Evolutionary conservation across 2,329 filamentous ascomycete genomes (phyloP).

Genomic region (Pseudogymnoascus sp.): DNA sequence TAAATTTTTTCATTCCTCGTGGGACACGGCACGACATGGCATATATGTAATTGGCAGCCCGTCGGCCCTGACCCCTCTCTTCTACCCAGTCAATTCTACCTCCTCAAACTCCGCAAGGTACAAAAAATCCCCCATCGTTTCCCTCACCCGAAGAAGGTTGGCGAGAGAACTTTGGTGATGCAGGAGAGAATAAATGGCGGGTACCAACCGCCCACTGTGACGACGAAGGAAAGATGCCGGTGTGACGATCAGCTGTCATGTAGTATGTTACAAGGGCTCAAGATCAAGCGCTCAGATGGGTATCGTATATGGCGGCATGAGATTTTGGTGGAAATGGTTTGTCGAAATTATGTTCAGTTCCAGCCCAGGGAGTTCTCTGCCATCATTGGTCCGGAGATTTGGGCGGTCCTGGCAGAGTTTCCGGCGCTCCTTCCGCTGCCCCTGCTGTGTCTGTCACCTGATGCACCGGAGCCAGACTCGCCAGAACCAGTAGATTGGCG

Average conservation of each 20-base stretch:
- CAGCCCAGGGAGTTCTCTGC: constrained; percentile 70
- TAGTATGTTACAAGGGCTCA: constrained; percentile 14
- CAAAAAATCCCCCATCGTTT: constrained; percentile 12
- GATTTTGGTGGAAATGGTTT: constrained; percentile 6
- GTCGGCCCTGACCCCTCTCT: constrained; percentile 6
- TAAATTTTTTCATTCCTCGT: not conserved
- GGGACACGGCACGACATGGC: not conserved
- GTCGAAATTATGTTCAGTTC: constrained; percentile 44
- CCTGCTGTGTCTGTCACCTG: constrained; percentile 42
- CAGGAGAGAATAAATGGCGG: constrained; percentile 22
- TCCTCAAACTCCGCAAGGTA: constrained; percentile 14
- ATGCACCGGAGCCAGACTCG: constrained; percentile 25
- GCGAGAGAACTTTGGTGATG: constrained; percentile 21
- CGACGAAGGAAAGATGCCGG: constrained; percentile 23
- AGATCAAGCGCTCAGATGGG: constrained; percentile 13
- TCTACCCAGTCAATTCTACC: constrained; percentile 10
- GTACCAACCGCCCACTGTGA: constrained; percentile 24
- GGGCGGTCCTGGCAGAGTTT: constrained; percentile 49
- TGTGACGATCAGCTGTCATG: constrained; percentile 16
- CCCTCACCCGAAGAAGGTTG: constrained; percentile 18
- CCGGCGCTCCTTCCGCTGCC: constrained; percentile 40
- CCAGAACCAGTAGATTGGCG: constrained; percentile 29
- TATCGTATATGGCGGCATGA: constrained; percentile 15
- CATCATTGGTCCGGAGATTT: constrained; percentile 68
- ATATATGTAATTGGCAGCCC: not conserved